Evolutionary conservation across 2,329 filamentous ascomycete species (phyloP).

Genomic region (Raffaelea deltoideospora): DNA sequence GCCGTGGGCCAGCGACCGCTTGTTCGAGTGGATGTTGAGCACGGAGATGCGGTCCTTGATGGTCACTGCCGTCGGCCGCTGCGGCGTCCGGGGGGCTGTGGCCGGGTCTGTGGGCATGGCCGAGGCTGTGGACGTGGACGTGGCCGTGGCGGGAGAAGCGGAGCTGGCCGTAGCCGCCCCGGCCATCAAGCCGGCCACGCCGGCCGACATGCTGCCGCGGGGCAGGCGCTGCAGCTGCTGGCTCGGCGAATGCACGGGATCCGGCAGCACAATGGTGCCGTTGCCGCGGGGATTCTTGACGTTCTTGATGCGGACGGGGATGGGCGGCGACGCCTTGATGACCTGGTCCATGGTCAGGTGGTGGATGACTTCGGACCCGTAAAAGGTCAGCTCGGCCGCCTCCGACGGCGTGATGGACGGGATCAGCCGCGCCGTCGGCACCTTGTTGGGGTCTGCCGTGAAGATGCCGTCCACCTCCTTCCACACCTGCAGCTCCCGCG

Average conservation of each 20-base stretch:
- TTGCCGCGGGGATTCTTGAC: conserved; percentile 71
- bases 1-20: conserved; percentile 85
- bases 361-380: conserved; percentile 92
- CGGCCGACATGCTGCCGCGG: too few relatives aligned
- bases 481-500: conserved; percentile 89
- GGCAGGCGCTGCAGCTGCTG: conserved; percentile 35
- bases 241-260: conserved; percentile 38
- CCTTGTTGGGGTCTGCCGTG: conserved; percentile 62
- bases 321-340: conserved; percentile 63
- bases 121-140: background rate
- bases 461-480: conserved; percentile 72
- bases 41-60: conserved; percentile 96
- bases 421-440: conserved; percentile 84
- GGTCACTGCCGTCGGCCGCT: conserved; percentile 76
- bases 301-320: conserved; percentile 82
- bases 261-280: conserved; percentile 73
- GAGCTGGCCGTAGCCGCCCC: conserved; percentile 6
- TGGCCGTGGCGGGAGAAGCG: background rate
- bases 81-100: conserved; percentile 41
- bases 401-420: conserved; percentile 82
- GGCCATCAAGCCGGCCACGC: background rate
- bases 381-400: conserved; percentile 89
- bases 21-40: conserved; percentile 96
- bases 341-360: conserved; percentile 97
- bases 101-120: conserved; percentile 5